Base-by-base conservation (phyloP, 1,139 yeast species). In the Taphrina pruni region DNA sequence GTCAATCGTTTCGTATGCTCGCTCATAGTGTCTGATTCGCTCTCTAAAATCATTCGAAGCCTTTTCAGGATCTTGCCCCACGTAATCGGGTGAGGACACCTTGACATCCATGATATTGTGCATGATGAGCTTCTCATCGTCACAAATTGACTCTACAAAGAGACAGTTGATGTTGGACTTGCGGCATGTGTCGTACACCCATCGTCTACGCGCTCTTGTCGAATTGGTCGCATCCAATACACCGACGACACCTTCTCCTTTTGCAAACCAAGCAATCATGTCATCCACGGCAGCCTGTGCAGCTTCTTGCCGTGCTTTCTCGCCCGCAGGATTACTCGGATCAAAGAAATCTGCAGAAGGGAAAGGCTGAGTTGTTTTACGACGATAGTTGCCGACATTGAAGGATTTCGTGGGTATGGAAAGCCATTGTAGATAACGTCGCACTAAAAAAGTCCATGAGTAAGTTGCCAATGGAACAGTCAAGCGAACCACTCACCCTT, bases 71-170 rank as follows among this genome's bases (percentile, higher is more conserved):
- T 89, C 90, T 71, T 82, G 81, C 61, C 88, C 87, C n/a, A 80
- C 79, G 77, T 92, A 92, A 78, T 93, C 97, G 0, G 97, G 97
- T 1, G 95, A 88, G 2, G 93, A 86, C 0, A 93, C 87, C 77
- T 90, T 89, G 69, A 93, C 96, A 78, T 93, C 97, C 74, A 86
- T 78, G 61, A 93, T 88, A 77, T 93, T 93, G 74, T 88, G 89
- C 79, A 84, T 82, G 54, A 94, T 87, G 73, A 92, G 83, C 32
- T 88, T 89, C 73, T 88, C 84, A 78, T 92, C 96, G 75, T 91
- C 88, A 78, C 97, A 92, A 85, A 88, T 89, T 75, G 96, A 88
- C 78, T 94, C 99, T 72, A 94, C 85, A 77, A 93, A 94, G 84
- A 94, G 87, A 1, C 97, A 96, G 76, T 90, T 94, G 71, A 94